These are phyloP conservation scores for Boletellus ananas DNA, from an alignment of 768 basidiomycete species.

Conservation along the genomic window DNA sequence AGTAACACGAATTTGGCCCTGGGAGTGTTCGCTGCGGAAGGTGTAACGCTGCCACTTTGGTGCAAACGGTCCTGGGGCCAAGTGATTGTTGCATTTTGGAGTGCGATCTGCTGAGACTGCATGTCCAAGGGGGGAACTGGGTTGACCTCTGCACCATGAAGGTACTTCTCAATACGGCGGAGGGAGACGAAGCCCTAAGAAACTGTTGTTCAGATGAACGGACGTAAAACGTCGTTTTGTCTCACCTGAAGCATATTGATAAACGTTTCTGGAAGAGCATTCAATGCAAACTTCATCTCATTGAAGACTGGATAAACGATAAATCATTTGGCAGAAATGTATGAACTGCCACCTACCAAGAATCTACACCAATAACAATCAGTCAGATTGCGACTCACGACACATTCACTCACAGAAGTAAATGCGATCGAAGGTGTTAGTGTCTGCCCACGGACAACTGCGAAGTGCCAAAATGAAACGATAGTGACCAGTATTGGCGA, in stretches of 20 bases:
- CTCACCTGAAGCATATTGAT: constrained; percentile 82
- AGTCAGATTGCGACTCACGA: background rate
- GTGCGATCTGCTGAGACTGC: constrained; percentile 59
- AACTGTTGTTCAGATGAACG: background rate
- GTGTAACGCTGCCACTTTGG: constrained; percentile 40
- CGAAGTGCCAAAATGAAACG: constrained; percentile 66
- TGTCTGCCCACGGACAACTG: constrained; percentile 62
- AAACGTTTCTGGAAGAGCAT: constrained; percentile 85
- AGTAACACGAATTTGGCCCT: constrained; percentile 73
- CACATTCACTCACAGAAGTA: constrained; percentile 47
- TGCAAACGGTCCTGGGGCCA: constrained; percentile 78
- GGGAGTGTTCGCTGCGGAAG: constrained; percentile 68
- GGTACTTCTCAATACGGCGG: constrained; percentile 88
- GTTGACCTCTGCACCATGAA: constrained; percentile 68
- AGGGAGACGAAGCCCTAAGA: constrained; percentile 73
- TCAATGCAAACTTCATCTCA: constrained; percentile 85
- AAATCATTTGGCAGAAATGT: background rate
- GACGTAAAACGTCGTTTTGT: background rate
- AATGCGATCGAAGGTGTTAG: constrained; percentile 86
- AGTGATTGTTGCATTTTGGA: constrained; percentile 83
- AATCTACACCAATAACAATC: constrained; percentile 28
- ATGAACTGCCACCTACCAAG: constrained; percentile 31
- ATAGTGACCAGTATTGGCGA: constrained; percentile 58
- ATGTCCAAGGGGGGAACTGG: constrained; percentile 53
- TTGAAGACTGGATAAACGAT: constrained; percentile 56